Base-by-base conservation (phyloP, 2,329 filamentous ascomycete genomes). In the Calonectria multiphialidica region DNA sequence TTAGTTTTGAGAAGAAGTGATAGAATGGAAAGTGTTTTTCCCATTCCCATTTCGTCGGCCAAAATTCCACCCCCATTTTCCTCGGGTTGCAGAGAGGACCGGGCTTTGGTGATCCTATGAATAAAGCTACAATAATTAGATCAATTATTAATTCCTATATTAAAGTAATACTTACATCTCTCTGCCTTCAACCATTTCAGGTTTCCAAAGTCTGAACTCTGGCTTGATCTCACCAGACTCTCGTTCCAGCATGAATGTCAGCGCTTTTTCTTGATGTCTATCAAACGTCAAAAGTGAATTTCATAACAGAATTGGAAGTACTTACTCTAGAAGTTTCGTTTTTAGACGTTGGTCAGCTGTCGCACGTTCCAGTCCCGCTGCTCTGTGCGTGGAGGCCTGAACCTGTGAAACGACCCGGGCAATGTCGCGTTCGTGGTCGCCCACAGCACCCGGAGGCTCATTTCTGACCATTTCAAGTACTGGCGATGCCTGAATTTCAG, bases 21-120 rank as follows among this genome's bases (percentile, higher is more conserved):
- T 12, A 91, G 83, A 0, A 88, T 86, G 2, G 88, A 87, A 8
- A 90, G 81, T 0, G 89, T 87, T 75, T 92, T 92, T 0, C 90
- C 90, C 82, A 91, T 85, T 0, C 90, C 90, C 89, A 91, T 91
- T 70, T 91, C 89, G 75, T 92, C 90, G 0, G 89, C 89, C 2
- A 91, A 75, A n/a, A 92, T 87, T 0, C 88, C 88, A 1, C 83
- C 83, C 0, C 82, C 83, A 30, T 64, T 81, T 68, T 85, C 83
- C 2, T 83, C 78, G 0, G 81, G 82, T 1, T 5, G 72, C 1
- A 72, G 66, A 1, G 33, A 21, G 1, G 70, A 44, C 82, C 86
- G 80, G 0, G 74, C 77, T 16, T 81, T 84, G 5, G 86, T 88
- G 68, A 88, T 84, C 18, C 72, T 74, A 70, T 87, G 85, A 0